Evolutionary conservation across 225 moss, liverwort and hornwort genomes (phyloP), one percentile per base, ranked within the genome.

Genomic region (Lunularia cruciata): DNA sequence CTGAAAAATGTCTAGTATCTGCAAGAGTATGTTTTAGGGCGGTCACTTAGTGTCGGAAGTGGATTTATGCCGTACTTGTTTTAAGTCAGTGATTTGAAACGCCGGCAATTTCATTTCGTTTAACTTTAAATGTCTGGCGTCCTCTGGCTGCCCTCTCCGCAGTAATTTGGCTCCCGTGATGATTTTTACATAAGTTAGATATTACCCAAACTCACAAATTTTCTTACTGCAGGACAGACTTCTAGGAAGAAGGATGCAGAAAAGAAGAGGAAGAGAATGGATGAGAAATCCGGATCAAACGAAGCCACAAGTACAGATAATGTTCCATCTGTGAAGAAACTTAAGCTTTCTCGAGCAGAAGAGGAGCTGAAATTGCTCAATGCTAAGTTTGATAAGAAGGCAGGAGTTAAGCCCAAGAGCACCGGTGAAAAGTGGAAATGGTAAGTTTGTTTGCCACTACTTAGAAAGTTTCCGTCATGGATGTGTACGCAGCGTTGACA

Each of bases 361-460:
- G 79, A 74, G 63, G 87, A 83, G 73, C 75, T 92, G 14, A 74
- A 82, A 64, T 77, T 64, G 67, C 83, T 92, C 49, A 83, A 88
- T 32, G 89, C 90, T 71, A 89, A 89, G 81, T 71, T 90, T 47
- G 88, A 89, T 70, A 87, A 76, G 37, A 79, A 68, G 36, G 78
- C 81, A 43, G 73, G 75, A 52, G 63, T 42, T 5, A 73, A 72
- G 62, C 77, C 75, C 56, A 67, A 83, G 76, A 77, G 73, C 77
- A 81, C 88, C 6, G 78, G 69, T 30, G 83, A 76, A 33, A 84
- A 74, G 22, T 83, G 82, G 62, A 96, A 85, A 57, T 87, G 78
- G 95, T 96, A 80, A 3, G 32, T 45, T 20, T 20, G 43, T 43
- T 43, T 43, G 43, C 43, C n/a, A n/a, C n/a, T n/a, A n/a, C n/a